These are phyloP conservation scores for Zygosaccharomyces sapae DNA, from an alignment of 1,139 yeast species.

Conservation along the genomic window DNA sequence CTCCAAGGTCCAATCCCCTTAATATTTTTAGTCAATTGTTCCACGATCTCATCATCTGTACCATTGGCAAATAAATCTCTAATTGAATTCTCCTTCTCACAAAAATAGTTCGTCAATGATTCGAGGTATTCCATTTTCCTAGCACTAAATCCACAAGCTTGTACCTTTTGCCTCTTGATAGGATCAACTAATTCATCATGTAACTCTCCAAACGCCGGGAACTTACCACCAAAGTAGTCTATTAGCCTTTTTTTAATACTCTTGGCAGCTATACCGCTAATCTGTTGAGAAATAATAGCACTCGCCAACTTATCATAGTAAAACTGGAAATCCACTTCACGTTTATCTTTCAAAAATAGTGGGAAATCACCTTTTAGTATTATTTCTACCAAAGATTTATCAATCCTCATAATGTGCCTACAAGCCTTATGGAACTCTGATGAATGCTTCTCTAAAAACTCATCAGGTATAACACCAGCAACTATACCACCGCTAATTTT, in stretches of 20 bases:
- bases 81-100: slow-evolving; percentile 41
- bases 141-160: slow-evolving; percentile 65
- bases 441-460: slow-evolving; percentile 43
- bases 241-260: slow-evolving; percentile 54
- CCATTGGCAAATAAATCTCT: slow-evolving; percentile 40
- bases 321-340: slow-evolving; percentile 27
- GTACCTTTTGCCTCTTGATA: slow-evolving; percentile 45
- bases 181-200: slow-evolving; percentile 23
- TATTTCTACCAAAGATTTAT: slow-evolving; percentile 43
- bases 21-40: slow-evolving; percentile 49
- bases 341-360: slow-evolving; percentile 24
- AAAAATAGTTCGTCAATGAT: slow-evolving; percentile 58
- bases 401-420: slow-evolving; percentile 40
- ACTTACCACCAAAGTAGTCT: slow-evolving; percentile 37
- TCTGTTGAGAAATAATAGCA: slow-evolving; percentile 74
- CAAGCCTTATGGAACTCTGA: slow-evolving; percentile 45
- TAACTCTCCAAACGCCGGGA: slow-evolving; percentile 55
- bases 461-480: slow-evolving; percentile 38
- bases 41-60: slow-evolving; percentile 47
- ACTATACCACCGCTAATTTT: not conserved
- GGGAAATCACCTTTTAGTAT: slow-evolving; percentile 28
- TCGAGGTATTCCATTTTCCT: slow-evolving; percentile 66
- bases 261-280: slow-evolving; percentile 77
- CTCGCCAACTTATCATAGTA: slow-evolving; percentile 44
- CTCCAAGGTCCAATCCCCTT: slow-evolving; percentile 92